Conservation (phyloP, 305 asterid species). For the Fraxinus floribunda region DNA sequence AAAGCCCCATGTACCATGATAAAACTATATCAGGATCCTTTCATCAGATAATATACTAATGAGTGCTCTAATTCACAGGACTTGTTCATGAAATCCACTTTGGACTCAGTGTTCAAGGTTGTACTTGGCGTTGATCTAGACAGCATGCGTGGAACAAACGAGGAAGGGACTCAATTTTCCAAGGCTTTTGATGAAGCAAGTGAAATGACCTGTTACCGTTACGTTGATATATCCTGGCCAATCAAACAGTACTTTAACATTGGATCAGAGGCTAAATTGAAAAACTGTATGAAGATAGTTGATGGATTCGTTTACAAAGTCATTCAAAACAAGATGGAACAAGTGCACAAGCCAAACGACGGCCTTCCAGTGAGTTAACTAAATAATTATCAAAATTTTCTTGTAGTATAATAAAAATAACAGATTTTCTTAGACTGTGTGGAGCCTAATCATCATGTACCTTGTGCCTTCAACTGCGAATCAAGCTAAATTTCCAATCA, state of each 20-base stretch:
- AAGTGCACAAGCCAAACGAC: slow-evolving; percentile 17
- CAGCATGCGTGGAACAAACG: slow-evolving; percentile 47
- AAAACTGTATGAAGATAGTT: slow-evolving; percentile 40
- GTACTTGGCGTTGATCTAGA: slow-evolving; percentile 61
- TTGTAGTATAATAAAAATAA: neutral
- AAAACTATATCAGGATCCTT: neutral
- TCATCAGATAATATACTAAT: neutral
- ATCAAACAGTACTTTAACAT: slow-evolving; percentile 49
- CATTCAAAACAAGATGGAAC: slow-evolving; percentile 47
- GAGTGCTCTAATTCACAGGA: slow-evolving; percentile 37
- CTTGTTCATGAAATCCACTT: slow-evolving; percentile 53
- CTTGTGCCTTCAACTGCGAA: neutral
- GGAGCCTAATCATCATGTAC: neutral
- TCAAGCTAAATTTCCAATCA: neutral
- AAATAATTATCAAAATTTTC: neutral
- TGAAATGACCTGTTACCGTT: slow-evolving; percentile 34
- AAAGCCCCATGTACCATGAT: neutral
- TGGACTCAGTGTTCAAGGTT: slow-evolving; percentile 63
- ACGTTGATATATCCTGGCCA: slow-evolving; percentile 53
- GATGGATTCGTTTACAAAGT: slow-evolving; percentile 53
- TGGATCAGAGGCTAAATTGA: slow-evolving; percentile 58
- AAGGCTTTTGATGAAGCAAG: slow-evolving; percentile 61
- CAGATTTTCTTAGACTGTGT: neutral
- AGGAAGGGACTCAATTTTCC: slow-evolving; percentile 42
- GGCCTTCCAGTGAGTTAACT: neutral